A percentile compares a stretch with the other conserved stretches of the same genome.
These are phyloP conservation scores for Dalbergia cultrata DNA, from an alignment of 306 rosid genomes.

Conservation along the genomic window DNA sequence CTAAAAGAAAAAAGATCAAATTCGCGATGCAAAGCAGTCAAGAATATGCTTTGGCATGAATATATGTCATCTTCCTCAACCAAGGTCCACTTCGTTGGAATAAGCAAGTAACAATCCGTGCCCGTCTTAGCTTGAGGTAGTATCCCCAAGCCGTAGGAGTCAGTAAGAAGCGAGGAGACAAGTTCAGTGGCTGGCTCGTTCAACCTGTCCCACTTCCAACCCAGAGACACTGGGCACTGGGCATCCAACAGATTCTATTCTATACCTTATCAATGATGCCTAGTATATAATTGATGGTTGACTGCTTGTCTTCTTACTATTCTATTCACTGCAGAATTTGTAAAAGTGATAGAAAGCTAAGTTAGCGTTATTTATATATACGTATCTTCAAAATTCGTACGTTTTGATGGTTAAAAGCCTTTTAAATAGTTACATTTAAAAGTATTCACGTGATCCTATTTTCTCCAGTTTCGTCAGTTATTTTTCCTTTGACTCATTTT, in stretches of 20 bases:
- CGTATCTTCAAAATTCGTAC: too few relatives aligned
- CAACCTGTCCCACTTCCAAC: background rate
- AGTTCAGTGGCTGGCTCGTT: too few relatives aligned
- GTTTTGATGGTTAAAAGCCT: too few relatives aligned
- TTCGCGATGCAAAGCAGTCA: background rate
- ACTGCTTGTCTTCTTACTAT: too few relatives aligned
- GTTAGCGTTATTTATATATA: too few relatives aligned
- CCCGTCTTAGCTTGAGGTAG: background rate
- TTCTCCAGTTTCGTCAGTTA: too few relatives aligned
- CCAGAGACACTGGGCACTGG: conserved; percentile 22
- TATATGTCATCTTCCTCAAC: background rate
- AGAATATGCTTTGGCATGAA: background rate
- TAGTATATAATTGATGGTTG: too few relatives aligned
- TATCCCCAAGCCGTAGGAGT: background rate
- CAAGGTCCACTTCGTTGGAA: background rate
- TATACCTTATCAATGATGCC: background rate
- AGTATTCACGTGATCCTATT: background rate
- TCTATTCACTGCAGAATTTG: too few relatives aligned
- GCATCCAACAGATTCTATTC: background rate
- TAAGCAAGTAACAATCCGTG: background rate
- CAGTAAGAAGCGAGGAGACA: background rate
- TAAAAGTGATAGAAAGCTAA: too few relatives aligned
- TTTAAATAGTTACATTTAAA: too few relatives aligned
- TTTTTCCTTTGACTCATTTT: background rate
- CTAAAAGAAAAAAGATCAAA: background rate